A percentile compares a stretch with the other conserved stretches of the same genome.
Evolutionary conservation across 768 basidiomycete genomes (phyloP).

Genomic region (Lenzites betulinus): DNA sequence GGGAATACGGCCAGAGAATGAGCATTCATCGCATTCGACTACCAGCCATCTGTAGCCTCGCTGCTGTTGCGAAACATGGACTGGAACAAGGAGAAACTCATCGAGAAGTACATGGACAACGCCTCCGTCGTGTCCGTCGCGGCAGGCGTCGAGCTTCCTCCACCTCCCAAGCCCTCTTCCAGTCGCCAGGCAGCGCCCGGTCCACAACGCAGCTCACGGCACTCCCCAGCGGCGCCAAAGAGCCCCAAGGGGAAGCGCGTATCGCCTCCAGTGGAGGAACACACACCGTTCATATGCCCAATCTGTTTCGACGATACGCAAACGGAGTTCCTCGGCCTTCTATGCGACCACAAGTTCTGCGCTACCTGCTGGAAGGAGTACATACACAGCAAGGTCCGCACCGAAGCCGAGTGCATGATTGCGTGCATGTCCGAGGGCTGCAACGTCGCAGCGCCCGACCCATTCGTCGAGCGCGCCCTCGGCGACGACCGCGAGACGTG

Average conservation of each 20-base stretch:
- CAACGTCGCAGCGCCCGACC: slow-evolving; percentile 61
- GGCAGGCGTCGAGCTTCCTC: slow-evolving; percentile 67
- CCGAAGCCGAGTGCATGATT: slow-evolving; percentile 73
- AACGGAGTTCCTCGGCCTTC: slow-evolving; percentile 64
- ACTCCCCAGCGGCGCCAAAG: slow-evolving; percentile 29
- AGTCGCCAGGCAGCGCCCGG: slow-evolving; percentile 38
- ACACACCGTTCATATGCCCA: slow-evolving; percentile 80
- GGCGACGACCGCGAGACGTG: slow-evolving; percentile 55
- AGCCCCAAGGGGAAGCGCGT: slow-evolving; percentile 32
- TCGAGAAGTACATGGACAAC: slow-evolving; percentile 97
- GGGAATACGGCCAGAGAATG: not conserved
- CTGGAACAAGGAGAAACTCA: slow-evolving; percentile 97
- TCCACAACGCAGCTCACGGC: slow-evolving; percentile 28
- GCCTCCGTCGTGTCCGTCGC: slow-evolving; percentile 66
- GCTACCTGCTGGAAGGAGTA: slow-evolving; percentile 84
- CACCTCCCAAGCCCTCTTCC: slow-evolving; percentile 34
- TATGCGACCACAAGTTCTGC: slow-evolving; percentile 87
- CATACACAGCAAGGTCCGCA: slow-evolving; percentile 74
- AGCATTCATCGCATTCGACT: slow-evolving; percentile 1
- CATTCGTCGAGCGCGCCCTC: slow-evolving; percentile 60
- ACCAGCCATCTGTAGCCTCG: slow-evolving; percentile 66
- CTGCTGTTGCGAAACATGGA: slow-evolving; percentile 79
- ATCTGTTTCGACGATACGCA: slow-evolving; percentile 87
- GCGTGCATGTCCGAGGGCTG: slow-evolving; percentile 85
- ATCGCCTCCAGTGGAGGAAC: slow-evolving; percentile 32